Base-by-base conservation (phyloP, 305 asterid genomes). In the Fraxinus ornus region DNA sequence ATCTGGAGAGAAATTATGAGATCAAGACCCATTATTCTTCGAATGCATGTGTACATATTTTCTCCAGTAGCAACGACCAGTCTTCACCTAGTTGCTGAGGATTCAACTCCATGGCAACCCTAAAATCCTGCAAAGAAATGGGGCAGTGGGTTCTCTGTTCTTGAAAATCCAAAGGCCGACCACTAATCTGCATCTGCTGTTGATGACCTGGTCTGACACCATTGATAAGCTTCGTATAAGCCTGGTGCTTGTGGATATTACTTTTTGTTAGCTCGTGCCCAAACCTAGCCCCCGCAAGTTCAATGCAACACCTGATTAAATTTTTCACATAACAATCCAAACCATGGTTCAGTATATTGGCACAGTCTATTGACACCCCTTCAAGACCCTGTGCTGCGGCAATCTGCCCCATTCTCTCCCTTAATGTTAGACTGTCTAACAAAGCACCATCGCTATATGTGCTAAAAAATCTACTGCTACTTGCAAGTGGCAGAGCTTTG, bases 41-140 rank as follows among this genome's bases (percentile, higher is more conserved):
- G 78, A 90, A 90, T 80, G 94, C 83, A 19, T 37, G 90, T 57
- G 90, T 85, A 84, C 97, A 91, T 85, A 95, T 90, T 87, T 85
- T 94, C 89, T 95, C 99, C 72, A 94, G 89, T 83, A 92, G 89
- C 88, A 92, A 85, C 22, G 99, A 94, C 98, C 97, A 95, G 86
- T 92, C 97, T 91, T 92, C 97, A 13, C 98, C 99, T 39, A 95
- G 97, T 88, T 91, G 93, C 87, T 64, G 88, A 41, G 97, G 95
- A 85, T 90, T 91, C 86, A 94, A 87, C 91, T 92, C 98, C 99
- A 95, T 93, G 74, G 98, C 94, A 82, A 90, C 95, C 85, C 90
- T 89, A 83, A 95, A 93, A 74, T 94, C 98, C 88, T 86, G 93
- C 92, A 94, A 87, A 0, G 97, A 90, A 71, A 91, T 87, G 8